These are phyloP conservation scores for Penicillium sp. DNA, from an alignment of 2,329 filamentous ascomycete genomes.

Conservation along the genomic window DNA sequence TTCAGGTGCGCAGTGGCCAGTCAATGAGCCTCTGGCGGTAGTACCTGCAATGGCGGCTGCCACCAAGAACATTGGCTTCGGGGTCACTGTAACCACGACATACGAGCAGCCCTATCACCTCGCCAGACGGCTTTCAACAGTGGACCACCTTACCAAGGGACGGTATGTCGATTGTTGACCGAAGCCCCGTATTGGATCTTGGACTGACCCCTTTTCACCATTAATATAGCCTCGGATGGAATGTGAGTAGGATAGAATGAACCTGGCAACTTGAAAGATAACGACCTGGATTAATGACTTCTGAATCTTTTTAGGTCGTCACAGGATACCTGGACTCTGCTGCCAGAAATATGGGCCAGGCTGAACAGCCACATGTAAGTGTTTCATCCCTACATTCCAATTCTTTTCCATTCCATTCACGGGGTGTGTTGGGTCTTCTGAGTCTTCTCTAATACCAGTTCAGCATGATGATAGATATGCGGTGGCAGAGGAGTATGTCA, in stretches of 20 bases:
- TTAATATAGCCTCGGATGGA: slow-evolving; percentile 57
- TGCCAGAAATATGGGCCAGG: slow-evolving; percentile 64
- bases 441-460: background rate
- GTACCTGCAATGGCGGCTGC: slow-evolving; percentile 70
- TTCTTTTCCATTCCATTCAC: no score
- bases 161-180: slow-evolving; percentile 43
- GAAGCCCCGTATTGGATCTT: background rate
- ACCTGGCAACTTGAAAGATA: no score
- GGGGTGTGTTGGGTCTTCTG: background rate
- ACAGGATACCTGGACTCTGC: slow-evolving; percentile 71
- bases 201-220: slow-evolving; percentile 2
- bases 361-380: slow-evolving; percentile 54
- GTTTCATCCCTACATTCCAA: background rate
- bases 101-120: slow-evolving; percentile 73
- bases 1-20: slow-evolving; percentile 70
- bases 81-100: slow-evolving; percentile 69
- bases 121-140: slow-evolving; percentile 66
- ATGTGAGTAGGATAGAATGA: slow-evolving; percentile 51
- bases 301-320: slow-evolving; percentile 54
- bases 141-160: slow-evolving; percentile 70
- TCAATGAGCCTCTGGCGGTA: slow-evolving; percentile 69
- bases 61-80: slow-evolving; percentile 69
- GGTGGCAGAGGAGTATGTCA: slow-evolving; percentile 66
- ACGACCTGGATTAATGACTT: slow-evolving; percentile 13
- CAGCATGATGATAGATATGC: slow-evolving; percentile 69